Evolutionary conservation across 768 basidiomycete genomes (phyloP).

Genomic region (Sutorius australiensis): DNA sequence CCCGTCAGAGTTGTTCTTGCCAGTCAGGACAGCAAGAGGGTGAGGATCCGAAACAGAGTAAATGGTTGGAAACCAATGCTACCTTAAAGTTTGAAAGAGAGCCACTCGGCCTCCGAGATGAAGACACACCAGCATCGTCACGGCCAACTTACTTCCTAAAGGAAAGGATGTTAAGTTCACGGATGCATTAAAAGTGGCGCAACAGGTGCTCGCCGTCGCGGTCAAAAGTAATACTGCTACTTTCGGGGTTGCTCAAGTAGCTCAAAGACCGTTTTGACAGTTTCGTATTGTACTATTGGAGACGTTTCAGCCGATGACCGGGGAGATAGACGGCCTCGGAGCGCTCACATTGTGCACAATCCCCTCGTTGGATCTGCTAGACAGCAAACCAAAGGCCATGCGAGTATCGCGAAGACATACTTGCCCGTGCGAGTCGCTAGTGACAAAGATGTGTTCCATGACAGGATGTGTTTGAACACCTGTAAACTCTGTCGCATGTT

Average conservation of each 20-base stretch:
- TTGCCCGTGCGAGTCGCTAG: slow-evolving; percentile 53
- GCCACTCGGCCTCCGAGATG: not conserved
- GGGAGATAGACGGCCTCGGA: slow-evolving; percentile 4
- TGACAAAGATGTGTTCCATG: slow-evolving; percentile 66
- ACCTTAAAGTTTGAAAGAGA: slow-evolving; percentile 3
- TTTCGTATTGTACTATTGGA: slow-evolving; percentile 41
- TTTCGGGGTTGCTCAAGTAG: slow-evolving; percentile 56
- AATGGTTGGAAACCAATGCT: slow-evolving; percentile 71
- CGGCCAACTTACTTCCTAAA: slow-evolving; percentile 58
- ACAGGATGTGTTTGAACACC: slow-evolving; percentile 64
- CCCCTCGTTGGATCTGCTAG: slow-evolving; percentile 44
- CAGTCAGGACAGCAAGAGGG: slow-evolving; percentile 69
- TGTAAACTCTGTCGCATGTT: slow-evolving; percentile 54
- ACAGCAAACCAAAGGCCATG: slow-evolving; percentile 65
- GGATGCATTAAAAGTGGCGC: slow-evolving; percentile 3
- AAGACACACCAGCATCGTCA: slow-evolving; percentile 59
- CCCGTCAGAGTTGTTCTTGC: slow-evolving; percentile 53
- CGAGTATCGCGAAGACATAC: slow-evolving; percentile 68
- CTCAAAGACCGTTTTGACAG: slow-evolving; percentile 39
- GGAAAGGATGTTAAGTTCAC: not conserved
- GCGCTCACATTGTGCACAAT: slow-evolving; percentile 41
- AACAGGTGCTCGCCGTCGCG: slow-evolving; percentile 47
- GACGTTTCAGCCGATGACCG: slow-evolving; percentile 29
- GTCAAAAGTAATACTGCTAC: slow-evolving; percentile 68
- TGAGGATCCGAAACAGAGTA: slow-evolving; percentile 63